Base-by-base conservation (phyloP, 1,139 yeast genomes). In the Scheffersomyces lignicola region DNA sequence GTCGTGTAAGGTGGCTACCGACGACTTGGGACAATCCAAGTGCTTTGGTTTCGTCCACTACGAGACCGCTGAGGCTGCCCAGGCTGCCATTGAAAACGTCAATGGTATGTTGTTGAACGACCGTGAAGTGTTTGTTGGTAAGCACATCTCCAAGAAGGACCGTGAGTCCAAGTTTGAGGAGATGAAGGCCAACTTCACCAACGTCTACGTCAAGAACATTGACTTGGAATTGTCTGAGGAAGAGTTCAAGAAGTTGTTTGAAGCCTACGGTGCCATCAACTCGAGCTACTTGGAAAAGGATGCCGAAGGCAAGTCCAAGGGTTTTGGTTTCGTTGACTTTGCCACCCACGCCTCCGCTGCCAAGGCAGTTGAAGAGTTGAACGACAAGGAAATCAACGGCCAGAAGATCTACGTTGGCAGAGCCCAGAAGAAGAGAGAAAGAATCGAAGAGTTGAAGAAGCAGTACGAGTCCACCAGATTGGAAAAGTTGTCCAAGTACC, bases 341-440 rank as follows among this genome's bases (percentile, higher is more conserved):
- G 96, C 82, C 66, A 60, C 67, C 51, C 98, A 92, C 69, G 90
- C 83, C 56, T 75, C 82, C 54, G 99, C 99, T 52, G 78, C 76
- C 51, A 79, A 80, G 70, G 96, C 97, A 44, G 95, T 92, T 56
- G 96, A 88, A 42, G 95, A 77, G 57, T 80, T 92, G 65, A 87
- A 94, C 70, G 96, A 86, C 63, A 73, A 69, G 52, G 98, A 92
- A 59, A 67, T 83, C 63, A 80, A 78, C 56, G 92, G 92, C 58
- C 89, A 86, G 73, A 80, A 76, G 68, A 73, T 92, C 51, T 92
- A 83, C 66, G 98, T 92, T 56, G 97, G 97, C 56, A 89, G 98
- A 72, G 99, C 99, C 52, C 98, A 92, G 76, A 92, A 89, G 89
- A 92, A 89, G 80, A 78, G 87, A 69, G 99, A 92, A 78, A 90